A percentile compares a stretch with the other conserved stretches of the same genome.
Evolutionary conservation across 1,139 yeast genomes (phyloP).

Genomic region (Saccharomyces hybrid): DNA sequence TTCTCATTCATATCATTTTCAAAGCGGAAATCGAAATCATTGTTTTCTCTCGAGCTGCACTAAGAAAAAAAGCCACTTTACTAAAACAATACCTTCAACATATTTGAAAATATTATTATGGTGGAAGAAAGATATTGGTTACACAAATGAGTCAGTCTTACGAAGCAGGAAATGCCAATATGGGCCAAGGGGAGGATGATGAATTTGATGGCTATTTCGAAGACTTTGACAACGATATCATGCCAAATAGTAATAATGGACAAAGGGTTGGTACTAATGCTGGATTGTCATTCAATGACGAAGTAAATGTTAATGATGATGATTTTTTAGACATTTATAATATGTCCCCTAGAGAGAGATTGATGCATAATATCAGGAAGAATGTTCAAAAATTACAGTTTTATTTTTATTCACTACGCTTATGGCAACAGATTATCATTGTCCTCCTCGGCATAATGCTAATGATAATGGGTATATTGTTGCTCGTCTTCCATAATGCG

Average conservation of each 20-base stretch:
- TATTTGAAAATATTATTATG: background rate
- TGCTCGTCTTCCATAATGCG: conserved; percentile 42
- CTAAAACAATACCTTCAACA: background rate
- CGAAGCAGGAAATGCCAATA: background rate
- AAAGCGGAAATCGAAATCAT: background rate
- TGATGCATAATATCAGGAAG: conserved; percentile 18
- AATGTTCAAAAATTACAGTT: conserved; percentile 9
- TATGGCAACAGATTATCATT: conserved; percentile 20
- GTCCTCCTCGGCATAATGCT: conserved; percentile 16
- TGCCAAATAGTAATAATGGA: conserved; percentile 4
- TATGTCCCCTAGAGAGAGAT: conserved; percentile 28
- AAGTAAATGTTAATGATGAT: conserved; percentile 15
- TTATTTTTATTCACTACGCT: conserved; percentile 16
- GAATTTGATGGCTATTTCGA: conserved; percentile 9
- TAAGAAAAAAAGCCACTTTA: background rate
- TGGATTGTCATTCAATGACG: conserved; percentile 9
- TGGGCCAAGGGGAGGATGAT: conserved; percentile 2
- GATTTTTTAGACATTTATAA: conserved; percentile 29
- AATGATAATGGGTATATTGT: conserved; percentile 27
- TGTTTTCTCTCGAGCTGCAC: background rate
- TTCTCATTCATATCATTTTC: background rate
- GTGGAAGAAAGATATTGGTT: background rate
- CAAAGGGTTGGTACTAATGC: background rate
- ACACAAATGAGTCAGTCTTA: background rate
- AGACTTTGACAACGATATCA: conserved; percentile 8